Evolutionary conservation across 441 rosid species (phyloP).

Genomic region (Brassica balearica): DNA sequence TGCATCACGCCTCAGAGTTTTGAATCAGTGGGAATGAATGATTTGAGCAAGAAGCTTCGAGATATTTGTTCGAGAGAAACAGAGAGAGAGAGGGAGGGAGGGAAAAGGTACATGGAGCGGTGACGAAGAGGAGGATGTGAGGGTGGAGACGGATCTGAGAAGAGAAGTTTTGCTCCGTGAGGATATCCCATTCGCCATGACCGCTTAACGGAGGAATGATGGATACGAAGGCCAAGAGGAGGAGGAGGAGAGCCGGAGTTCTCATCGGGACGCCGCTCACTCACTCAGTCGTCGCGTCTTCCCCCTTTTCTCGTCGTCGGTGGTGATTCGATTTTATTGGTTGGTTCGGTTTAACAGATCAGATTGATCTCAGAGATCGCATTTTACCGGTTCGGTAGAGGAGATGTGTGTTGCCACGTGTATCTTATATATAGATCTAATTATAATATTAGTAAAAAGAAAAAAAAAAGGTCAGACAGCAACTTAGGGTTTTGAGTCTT

Average conservation of each 20-base stretch:
- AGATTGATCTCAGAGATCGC: neutral
- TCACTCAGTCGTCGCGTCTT: constrained; percentile 36
- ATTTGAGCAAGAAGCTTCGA: neutral
- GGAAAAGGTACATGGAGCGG: constrained; percentile 68
- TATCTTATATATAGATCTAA: neutral
- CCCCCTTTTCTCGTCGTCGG: constrained; percentile 14
- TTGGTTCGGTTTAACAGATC: constrained; percentile 36
- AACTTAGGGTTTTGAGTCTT: neutral
- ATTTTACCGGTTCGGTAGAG: constrained; percentile 36
- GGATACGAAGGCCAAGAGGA: constrained; percentile 24
- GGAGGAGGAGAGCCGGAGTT: constrained; percentile 29
- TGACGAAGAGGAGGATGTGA: constrained; percentile 73
- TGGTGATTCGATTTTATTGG: constrained; percentile 23
- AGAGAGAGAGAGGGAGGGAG: constrained; percentile 16
- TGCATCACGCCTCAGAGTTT: neutral
- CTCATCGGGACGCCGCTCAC: constrained; percentile 40
- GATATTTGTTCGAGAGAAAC: constrained; percentile 12
- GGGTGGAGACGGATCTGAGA: constrained; percentile 82
- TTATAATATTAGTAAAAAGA: too few relatives aligned
- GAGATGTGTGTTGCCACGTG: constrained; percentile 23
- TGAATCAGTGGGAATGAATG: neutral
- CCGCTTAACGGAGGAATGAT: constrained; percentile 27
- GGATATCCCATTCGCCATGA: constrained; percentile 65
- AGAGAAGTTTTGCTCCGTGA: constrained; percentile 78
- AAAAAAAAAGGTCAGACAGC: too few relatives aligned